Conservation (phyloP, 805 yeast species). For the Starmerella etchellsii region DNA sequence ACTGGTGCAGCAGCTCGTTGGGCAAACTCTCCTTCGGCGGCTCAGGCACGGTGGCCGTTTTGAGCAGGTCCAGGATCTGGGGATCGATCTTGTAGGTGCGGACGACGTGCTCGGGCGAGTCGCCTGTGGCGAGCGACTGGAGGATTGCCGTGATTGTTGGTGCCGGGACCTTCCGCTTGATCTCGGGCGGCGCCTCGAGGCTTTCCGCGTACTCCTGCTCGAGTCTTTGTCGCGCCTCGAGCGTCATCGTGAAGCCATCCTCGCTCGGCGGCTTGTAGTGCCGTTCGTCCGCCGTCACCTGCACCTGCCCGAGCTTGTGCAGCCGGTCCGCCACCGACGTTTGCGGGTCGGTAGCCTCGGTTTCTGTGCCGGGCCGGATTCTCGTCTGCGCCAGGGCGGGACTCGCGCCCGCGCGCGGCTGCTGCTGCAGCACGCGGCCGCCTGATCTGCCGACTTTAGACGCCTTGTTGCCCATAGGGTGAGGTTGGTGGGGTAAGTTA, state of each 20-base stretch:
- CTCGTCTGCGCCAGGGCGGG: background rate
- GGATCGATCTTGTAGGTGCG: constrained; percentile 17
- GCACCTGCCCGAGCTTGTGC: constrained; percentile 19
- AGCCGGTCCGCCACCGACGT: constrained; percentile 18
- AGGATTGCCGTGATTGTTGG: constrained; percentile 21
- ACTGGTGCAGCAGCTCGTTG: no score
- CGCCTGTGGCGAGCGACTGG: constrained; percentile 18
- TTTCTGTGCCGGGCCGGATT: background rate
- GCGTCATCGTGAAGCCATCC: constrained; percentile 19
- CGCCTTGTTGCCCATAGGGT: constrained; percentile 9
- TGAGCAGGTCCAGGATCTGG: constrained; percentile 13
- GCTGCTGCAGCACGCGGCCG: constrained; percentile 4
- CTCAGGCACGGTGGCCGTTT: constrained; percentile 5
- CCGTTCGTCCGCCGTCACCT: constrained; percentile 4
- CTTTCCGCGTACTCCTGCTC: constrained; percentile 4
- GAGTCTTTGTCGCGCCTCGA: constrained; percentile 17
- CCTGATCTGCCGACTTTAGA: constrained; percentile 5
- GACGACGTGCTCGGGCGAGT: constrained; percentile 13
- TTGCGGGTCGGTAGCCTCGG: background rate
- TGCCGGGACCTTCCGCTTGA: constrained; percentile 10
- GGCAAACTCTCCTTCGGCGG: constrained; percentile 6
- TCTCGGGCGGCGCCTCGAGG: background rate
- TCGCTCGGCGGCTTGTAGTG: constrained; percentile 15
- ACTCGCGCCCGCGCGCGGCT: background rate
- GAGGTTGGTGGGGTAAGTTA: background rate